Evolutionary conservation across 345 rosid genomes (phyloP).

Genomic region (Rhizophora apiculata): DNA sequence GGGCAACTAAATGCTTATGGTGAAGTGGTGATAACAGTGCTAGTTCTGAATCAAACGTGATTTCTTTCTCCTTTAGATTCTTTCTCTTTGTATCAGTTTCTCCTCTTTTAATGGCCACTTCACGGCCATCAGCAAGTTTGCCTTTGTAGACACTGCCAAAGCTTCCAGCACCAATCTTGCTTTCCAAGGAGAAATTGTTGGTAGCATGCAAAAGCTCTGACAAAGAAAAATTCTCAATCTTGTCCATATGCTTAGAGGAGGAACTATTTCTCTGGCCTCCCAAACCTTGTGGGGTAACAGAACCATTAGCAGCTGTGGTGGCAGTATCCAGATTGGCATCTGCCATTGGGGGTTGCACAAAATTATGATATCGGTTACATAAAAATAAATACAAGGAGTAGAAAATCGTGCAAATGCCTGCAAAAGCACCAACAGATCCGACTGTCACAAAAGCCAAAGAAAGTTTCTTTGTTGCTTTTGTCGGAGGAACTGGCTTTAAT

Average conservation of each 20-base stretch:
- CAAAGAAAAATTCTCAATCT: conserved; percentile 34
- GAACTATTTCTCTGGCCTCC: conserved; percentile 43
- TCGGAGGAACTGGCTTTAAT: conserved; percentile 10
- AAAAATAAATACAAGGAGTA: conserved; percentile 31
- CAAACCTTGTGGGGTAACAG: conserved; percentile 27
- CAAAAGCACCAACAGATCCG: conserved; percentile 48
- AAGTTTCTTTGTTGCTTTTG: conserved; percentile 19
- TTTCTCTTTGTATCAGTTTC: conserved; percentile 19
- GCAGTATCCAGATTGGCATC: conserved; percentile 8
- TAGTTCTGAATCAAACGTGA: conserved; percentile 53
- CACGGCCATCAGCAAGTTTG: conserved; percentile 44
- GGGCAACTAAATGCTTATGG: conserved; percentile 59
- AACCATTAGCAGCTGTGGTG: conserved; percentile 10
- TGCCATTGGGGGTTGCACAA: conserved; percentile 17
- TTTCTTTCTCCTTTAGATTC: conserved; percentile 48
- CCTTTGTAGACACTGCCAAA: conserved; percentile 57
- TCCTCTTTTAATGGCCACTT: conserved; percentile 63
- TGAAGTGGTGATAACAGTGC: conserved; percentile 47
- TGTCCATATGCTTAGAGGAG: conserved; percentile 33
- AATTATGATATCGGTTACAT: conserved; percentile 10
- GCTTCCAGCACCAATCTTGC: conserved; percentile 56
- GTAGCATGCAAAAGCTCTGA: conserved; percentile 49
- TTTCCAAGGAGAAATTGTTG: conserved; percentile 38
- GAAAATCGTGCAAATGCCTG: conserved; percentile 37
- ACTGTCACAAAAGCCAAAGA: conserved; percentile 34